phyloP scores from a whole-genome alignment of 2,329 filamentous ascomycete species.

The Talaromyces albobiverticillius region DNA sequence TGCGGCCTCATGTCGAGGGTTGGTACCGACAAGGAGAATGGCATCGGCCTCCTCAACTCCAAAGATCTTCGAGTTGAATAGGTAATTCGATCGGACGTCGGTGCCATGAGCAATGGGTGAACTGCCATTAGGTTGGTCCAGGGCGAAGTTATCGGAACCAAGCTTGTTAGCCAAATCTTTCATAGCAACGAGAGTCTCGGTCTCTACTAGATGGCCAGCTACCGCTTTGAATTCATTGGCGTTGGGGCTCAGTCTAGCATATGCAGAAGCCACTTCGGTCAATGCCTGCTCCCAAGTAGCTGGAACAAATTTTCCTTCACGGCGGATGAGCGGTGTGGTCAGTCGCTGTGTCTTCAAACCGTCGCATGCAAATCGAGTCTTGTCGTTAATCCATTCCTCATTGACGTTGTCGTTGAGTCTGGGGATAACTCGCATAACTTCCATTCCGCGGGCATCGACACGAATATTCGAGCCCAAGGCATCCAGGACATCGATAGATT shows the following conservation, averaged over 20 bases:
- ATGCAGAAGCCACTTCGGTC: conserved; percentile 78
- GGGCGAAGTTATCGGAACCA: conserved; percentile 89
- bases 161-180: conserved; percentile 97
- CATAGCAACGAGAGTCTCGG: conserved; percentile 90
- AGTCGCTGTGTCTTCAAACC: conserved; percentile 94
- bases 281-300: conserved; percentile 95
- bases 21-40: conserved; percentile 90
- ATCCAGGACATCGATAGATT: conserved; percentile 92
- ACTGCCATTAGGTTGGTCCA: conserved; percentile 83
- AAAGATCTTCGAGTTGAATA: conserved; percentile 93
- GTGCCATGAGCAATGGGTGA: conserved; percentile 86
- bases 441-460: conserved; percentile 85
- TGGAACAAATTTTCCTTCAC: conserved; percentile 86
- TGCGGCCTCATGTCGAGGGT: conserved; percentile 91
- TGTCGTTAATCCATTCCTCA: conserved; percentile 99
- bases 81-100: conserved; percentile 89
- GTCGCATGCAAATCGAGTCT: conserved; percentile 93
- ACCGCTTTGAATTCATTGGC: conserved; percentile 95
- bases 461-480: conserved; percentile 92
- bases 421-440: conserved; percentile 93
- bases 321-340: conserved; percentile 85
- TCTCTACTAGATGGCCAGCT: conserved; percentile 85
- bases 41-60: conserved; percentile 92
- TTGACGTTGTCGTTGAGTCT: conserved; percentile 97
- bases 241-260: conserved; percentile 74